Conservation (phyloP, 495 filamentous ascomycete species). For the Astrothelium macrocarpum region DNA sequence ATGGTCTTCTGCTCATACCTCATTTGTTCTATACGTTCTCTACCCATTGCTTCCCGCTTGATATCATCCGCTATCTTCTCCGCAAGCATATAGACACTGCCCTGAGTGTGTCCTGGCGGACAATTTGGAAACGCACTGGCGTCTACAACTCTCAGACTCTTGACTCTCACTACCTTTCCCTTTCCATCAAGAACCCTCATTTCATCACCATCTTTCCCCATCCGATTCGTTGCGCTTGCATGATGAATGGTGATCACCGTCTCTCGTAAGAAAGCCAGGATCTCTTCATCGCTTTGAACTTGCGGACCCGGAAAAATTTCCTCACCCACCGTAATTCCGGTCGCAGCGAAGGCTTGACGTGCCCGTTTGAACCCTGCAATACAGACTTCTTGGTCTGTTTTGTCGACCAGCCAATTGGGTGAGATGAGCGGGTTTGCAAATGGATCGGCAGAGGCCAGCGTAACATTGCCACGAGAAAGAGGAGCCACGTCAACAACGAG, state of each 20-base stretch:
- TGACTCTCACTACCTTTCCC: constrained; percentile 38
- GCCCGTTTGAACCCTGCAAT: constrained; percentile 22
- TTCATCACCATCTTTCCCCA: constrained; percentile 1
- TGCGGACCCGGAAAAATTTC: constrained; percentile 18
- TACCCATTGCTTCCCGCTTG: background rate
- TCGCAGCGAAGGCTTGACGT: constrained; percentile 5
- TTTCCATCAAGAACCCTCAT: constrained; percentile 39
- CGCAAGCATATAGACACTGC: constrained; percentile 9
- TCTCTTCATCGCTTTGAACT: constrained; percentile 20
- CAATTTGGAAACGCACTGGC: constrained; percentile 7
- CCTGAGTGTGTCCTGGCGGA: constrained; percentile 10
- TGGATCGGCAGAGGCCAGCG: constrained; percentile 14
- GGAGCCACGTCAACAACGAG: background rate
- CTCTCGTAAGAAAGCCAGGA: constrained; percentile 10
- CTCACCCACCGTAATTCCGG: constrained; percentile 11
- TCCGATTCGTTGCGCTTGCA: constrained; percentile 4
- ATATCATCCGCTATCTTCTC: constrained; percentile 16
- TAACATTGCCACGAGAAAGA: constrained; percentile 8
- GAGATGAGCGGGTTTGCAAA: constrained; percentile 25
- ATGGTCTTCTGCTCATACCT: no score
- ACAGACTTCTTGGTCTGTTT: constrained; percentile 17
- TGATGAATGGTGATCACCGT: constrained; percentile 6
- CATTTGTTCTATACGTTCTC: no score
- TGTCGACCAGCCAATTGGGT: constrained; percentile 20
- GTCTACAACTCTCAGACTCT: constrained; percentile 39